Evolutionary conservation across 2,329 filamentous ascomycete species (phyloP).

Genomic region (Ophiocordyceps robertsii): DNA sequence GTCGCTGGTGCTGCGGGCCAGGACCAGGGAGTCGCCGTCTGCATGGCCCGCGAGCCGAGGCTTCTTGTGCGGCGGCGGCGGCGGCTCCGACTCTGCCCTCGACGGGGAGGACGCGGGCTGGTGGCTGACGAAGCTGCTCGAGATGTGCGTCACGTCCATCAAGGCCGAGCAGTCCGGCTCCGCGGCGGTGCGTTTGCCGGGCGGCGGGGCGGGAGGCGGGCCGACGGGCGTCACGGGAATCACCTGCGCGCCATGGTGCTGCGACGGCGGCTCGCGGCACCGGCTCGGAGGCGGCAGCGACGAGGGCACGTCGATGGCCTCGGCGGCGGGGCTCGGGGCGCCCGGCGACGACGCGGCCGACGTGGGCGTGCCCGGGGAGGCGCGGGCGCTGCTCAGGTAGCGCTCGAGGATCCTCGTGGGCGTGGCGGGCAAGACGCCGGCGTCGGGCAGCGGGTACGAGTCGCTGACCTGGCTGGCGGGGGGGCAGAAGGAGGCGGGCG

Average conservation of each 20-base stretch:
- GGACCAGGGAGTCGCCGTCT: neutral
- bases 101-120: slow-evolving; percentile 5
- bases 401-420: slow-evolving; percentile 37
- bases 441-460: slow-evolving; percentile 31
- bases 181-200: neutral
- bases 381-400: slow-evolving; percentile 23
- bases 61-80: slow-evolving; percentile 11
- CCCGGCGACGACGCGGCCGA: slow-evolving; percentile 6
- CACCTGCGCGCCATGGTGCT: slow-evolving; percentile 1
- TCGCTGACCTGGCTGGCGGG: slow-evolving; percentile 40
- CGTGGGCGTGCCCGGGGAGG: slow-evolving; percentile 13
- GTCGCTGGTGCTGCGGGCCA: slow-evolving; percentile 17
- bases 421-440: slow-evolving; percentile 18
- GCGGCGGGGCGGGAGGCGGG: neutral
- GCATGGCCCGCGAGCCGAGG: slow-evolving; percentile 2
- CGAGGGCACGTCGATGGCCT: slow-evolving; percentile 9
- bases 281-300: slow-evolving; percentile 9
- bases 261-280: neutral
- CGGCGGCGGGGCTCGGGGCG: too few relatives aligned
- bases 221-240: slow-evolving; percentile 14
- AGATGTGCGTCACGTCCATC: slow-evolving; percentile 18
- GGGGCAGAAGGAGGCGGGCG: slow-evolving; percentile 22
- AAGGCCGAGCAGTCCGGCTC: neutral
- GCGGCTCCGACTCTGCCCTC: slow-evolving; percentile 17
- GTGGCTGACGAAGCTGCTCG: slow-evolving; percentile 13